Base-by-base conservation (phyloP, 768 basidiomycete genomes). In the Leucogyrophana mollusca region DNA sequence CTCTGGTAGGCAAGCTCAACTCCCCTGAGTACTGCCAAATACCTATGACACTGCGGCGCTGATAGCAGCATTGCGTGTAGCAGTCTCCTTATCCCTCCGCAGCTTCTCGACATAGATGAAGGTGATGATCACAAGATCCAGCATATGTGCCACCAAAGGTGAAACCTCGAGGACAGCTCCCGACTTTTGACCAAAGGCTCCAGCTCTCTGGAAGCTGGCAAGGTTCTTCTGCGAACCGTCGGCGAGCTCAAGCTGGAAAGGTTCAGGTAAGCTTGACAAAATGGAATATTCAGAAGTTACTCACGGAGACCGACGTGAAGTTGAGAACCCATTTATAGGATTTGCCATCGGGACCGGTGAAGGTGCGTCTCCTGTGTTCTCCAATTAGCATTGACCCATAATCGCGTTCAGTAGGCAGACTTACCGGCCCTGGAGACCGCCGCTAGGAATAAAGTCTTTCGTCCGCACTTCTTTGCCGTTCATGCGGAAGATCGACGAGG, bases 401-500 rank as follows among this genome's bases (percentile, higher is more conserved):
- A n/a, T n/a, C n/a, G n/a, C n/a, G n/a, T n/a, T n/a, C n/a, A n/a
- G n/a, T n/a, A n/a, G n/a, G 4, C 30, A 8, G 18, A 51, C 65
- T 34, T 20, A 66, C 63, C 54, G 52, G 48, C 58, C 34, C 2
- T 36, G 20, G 9, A 66, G 11, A 3, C 63, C 65, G 23, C 49
- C 56, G 1, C 51, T 21, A 7, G 58, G 52, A 40, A 62, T 49
- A 35, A 64, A 69, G 0, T 53, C 46, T 17, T 50, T 49, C 3
- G 65, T 57, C n/a, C 54, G 43, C 34, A 65, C 48, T n/a, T 59
- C 60, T 10, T 48, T 34, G 2, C 58, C 67, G 4, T 59, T 49
- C 25, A 67, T 62, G 2, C 55, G 57, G 24, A 73, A 53, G 22
- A 49, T 59, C 3, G 67, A 61, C 0, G 68, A 59, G 13, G 55